Evolutionary conservation across 2,329 filamentous ascomycete genomes (phyloP).

Genomic region (Didymella pinodella): DNA sequence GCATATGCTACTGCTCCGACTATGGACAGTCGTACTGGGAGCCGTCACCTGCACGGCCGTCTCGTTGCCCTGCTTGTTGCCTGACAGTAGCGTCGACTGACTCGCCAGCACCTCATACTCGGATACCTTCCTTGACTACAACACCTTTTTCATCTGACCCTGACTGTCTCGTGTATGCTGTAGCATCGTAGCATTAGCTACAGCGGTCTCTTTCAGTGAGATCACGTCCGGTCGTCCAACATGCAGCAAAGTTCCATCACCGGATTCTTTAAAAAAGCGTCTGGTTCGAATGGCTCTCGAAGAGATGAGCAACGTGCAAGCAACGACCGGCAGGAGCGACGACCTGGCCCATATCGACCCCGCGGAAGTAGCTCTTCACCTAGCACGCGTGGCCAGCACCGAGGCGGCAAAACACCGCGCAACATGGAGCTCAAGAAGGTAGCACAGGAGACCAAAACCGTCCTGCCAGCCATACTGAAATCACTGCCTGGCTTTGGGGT

Average conservation of each 20-base stretch:
- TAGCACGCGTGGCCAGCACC: constrained; percentile 20
- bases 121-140: too few species aligned
- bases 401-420: constrained; percentile 30
- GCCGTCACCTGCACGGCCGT: neutral
- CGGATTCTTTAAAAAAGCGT: constrained; percentile 27
- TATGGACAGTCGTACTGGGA: neutral
- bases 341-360: constrained; percentile 30
- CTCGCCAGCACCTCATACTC: neutral
- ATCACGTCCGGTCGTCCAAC: neutral
- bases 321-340: constrained; percentile 13
- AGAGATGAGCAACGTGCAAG: neutral
- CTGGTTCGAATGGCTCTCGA: constrained; percentile 16
- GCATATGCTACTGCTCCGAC: neutral
- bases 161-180: neutral
- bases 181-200: neutral
- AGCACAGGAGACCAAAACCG: constrained; percentile 37
- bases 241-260: constrained; percentile 39
- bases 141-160: neutral
- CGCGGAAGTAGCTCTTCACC: constrained; percentile 5
- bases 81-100: constrained; percentile 15
- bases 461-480: constrained; percentile 34
- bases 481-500: constrained; percentile 30
- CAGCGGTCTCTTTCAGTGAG: neutral
- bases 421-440: constrained; percentile 35
- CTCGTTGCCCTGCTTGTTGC: constrained; percentile 13